Conservation (phyloP, 306 rosid genomes). For the Mimosa bimucronata region DNA sequence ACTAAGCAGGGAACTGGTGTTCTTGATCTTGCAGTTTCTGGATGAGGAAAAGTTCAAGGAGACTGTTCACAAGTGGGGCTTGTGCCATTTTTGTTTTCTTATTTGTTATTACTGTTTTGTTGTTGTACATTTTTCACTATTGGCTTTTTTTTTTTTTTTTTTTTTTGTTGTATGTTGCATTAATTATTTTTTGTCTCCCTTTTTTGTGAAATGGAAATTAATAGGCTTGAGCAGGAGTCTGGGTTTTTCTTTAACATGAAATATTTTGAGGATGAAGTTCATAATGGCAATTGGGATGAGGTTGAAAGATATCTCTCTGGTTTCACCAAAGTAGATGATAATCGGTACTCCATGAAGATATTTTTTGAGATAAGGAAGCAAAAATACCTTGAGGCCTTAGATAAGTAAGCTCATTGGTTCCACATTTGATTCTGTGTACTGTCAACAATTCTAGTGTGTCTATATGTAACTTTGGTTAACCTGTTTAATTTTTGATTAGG, state of each 20-base stretch:
- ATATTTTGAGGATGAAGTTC: slow-evolving; percentile 98
- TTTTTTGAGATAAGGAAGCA: slow-evolving; percentile 99
- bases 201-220: slow-evolving; percentile 10
- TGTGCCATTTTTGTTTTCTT: slow-evolving; percentile 32
- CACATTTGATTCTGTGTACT: slow-evolving; percentile 23
- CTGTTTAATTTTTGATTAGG: slow-evolving; percentile 51
- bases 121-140: slow-evolving; percentile 27
- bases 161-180: slow-evolving; percentile 26
- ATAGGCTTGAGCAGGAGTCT: slow-evolving; percentile 96
- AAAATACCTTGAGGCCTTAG: slow-evolving; percentile 95
- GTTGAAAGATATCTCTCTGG: slow-evolving; percentile 97
- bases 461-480: slow-evolving; percentile 12
- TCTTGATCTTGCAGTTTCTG: slow-evolving; percentile 97
- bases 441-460: slow-evolving; percentile 21
- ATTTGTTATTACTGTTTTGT: slow-evolving; percentile 8
- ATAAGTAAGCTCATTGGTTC: slow-evolving; percentile 70
- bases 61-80: slow-evolving; percentile 95
- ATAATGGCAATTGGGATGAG: slow-evolving; percentile 98
- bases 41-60: slow-evolving; percentile 99
- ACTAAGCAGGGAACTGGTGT: slow-evolving; percentile 97
- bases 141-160: slow-evolving; percentile 9
- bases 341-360: slow-evolving; percentile 97
- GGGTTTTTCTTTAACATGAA: slow-evolving; percentile 98
- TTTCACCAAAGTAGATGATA: slow-evolving; percentile 96
- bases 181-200: slow-evolving; percentile 36